These are phyloP conservation scores for Drechslerella dactyloides DNA, from an alignment of 2,329 filamentous ascomycete genomes.

Conservation along the genomic window DNA sequence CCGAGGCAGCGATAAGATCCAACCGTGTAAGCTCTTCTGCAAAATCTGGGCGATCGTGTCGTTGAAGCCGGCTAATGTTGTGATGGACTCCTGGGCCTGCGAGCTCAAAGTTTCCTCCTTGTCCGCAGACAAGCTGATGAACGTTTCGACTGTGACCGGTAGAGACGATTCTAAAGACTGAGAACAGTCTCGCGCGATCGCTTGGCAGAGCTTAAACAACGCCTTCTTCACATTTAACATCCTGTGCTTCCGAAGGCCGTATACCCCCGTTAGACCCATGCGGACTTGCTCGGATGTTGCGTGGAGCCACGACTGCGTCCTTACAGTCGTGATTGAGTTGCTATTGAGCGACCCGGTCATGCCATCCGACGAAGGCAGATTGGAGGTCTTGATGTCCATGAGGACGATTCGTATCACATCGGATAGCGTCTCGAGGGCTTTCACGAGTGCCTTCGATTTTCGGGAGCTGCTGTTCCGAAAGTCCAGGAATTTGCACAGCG, in stretches of 20 bases:
- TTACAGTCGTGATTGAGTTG: conserved; percentile 40
- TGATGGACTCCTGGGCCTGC: conserved; percentile 51
- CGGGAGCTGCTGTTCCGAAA: conserved; percentile 67
- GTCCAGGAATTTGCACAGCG: conserved; percentile 75
- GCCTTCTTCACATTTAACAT: conserved; percentile 71
- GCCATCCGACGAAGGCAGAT: conserved; percentile 59
- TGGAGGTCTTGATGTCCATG: conserved; percentile 65
- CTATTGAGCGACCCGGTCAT: conserved; percentile 42
- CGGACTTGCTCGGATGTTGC: conserved; percentile 83
- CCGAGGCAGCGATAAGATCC: conserved; percentile 79
- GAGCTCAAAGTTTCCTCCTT: conserved; percentile 59
- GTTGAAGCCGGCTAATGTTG: conserved; percentile 49
- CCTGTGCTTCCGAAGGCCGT: conserved; percentile 75
- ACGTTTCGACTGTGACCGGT: conserved; percentile 77
- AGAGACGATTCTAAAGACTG: conserved; percentile 72
- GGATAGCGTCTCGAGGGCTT: conserved; percentile 67
- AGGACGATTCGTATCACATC: conserved; percentile 65
- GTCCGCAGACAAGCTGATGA: conserved; percentile 71
- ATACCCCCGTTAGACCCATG: conserved; percentile 76
- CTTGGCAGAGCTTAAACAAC: conserved; percentile 74
- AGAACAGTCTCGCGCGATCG: conserved; percentile 78
- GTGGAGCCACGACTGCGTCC: conserved; percentile 69
- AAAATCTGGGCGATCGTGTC: conserved; percentile 55
- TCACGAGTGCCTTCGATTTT: conserved; percentile 69
- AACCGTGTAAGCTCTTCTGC: conserved; percentile 60